Evolutionary conservation across 345 rosid species (phyloP), one percentile per base, ranked within the genome.

Genomic region (Acer yangbiense): DNA sequence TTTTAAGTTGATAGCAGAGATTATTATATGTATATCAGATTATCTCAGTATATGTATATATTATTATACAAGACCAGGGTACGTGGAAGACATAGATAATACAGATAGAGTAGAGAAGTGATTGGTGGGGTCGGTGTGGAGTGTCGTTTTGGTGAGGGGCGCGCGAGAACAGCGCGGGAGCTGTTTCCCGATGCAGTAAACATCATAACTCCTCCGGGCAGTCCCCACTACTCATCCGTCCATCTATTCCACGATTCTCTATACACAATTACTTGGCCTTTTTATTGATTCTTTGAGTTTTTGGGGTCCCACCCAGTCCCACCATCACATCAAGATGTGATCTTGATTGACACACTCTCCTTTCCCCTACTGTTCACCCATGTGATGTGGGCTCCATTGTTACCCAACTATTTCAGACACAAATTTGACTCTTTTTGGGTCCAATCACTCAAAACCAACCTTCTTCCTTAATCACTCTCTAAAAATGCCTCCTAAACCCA

Each of bases 91-190:
- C 39, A 35, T 0, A 35, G 4, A 35, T 27, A 12, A 21, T 11
- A 50, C 8, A 27, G 20, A 23, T 61, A 7, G 72, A 27, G 72
- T 48, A 62, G 25, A 35, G 68, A 43, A 39, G 68, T 52, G 50
- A 46, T 35, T 18, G 16, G 68, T 4, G 76, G 78, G 77, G 9
- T 79, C 78, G 60, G 65, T 25, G 25, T 21, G 52, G 77, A 27
- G 57, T 74, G 60, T 54, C 55, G 69, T 68, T 46, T 44, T 58
- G 77, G 83, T 32, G 76, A 78, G 83, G 23, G 85, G 87, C 89
- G 88, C 92, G 90, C 92, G 90, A 77, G 88, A 89, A 89, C 90
- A 89, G 90, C 90, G 92, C 91, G 91, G 86, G 92, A 82, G 90
- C 88, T 89, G 90, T 89, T 87, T 89, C 90, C 90, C 92, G 75